Conservation (phyloP, 2,329 filamentous ascomycete species). For the Phoma herbarum region DNA sequence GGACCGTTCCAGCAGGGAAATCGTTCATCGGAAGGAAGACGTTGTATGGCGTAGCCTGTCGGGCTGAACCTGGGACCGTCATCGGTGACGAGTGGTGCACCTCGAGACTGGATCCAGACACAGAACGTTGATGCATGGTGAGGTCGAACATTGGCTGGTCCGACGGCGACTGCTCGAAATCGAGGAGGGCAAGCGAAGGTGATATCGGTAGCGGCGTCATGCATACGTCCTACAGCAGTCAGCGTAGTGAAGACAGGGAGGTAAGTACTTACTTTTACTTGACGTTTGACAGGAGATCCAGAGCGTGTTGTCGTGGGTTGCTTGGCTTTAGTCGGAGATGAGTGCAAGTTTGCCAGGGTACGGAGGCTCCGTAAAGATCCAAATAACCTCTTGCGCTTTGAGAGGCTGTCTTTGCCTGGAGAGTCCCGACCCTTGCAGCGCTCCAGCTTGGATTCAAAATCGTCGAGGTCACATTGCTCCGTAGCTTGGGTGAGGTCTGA, state of each 20-base stretch:
- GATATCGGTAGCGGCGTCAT: slow-evolving; percentile 7
- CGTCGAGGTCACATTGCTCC: slow-evolving; percentile 19
- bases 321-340: slow-evolving; percentile 31
- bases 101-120: slow-evolving; percentile 26
- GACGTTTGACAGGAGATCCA: not conserved
- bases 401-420: slow-evolving; percentile 35
- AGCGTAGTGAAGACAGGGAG: not conserved
- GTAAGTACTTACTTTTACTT: not conserved
- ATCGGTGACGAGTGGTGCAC: slow-evolving; percentile 43
- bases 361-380: slow-evolving; percentile 42
- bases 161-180: slow-evolving; percentile 38
- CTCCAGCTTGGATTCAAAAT: slow-evolving; percentile 26
- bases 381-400: slow-evolving; percentile 38
- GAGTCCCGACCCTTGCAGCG: slow-evolving; percentile 22
- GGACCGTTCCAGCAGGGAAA: slow-evolving; percentile 38
- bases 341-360: slow-evolving; percentile 36
- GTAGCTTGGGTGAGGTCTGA: not conserved
- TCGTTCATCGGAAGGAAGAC: slow-evolving; percentile 4
- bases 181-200: slow-evolving; percentile 38
- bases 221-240: not conserved
- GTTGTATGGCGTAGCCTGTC: slow-evolving; percentile 10
- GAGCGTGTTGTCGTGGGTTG: not conserved
- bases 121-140: not conserved
- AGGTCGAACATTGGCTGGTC: slow-evolving; percentile 39
- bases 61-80: slow-evolving; percentile 31